Conservation (phyloP, 1,139 yeast genomes). For the Lodderomyces margitis region DNA sequence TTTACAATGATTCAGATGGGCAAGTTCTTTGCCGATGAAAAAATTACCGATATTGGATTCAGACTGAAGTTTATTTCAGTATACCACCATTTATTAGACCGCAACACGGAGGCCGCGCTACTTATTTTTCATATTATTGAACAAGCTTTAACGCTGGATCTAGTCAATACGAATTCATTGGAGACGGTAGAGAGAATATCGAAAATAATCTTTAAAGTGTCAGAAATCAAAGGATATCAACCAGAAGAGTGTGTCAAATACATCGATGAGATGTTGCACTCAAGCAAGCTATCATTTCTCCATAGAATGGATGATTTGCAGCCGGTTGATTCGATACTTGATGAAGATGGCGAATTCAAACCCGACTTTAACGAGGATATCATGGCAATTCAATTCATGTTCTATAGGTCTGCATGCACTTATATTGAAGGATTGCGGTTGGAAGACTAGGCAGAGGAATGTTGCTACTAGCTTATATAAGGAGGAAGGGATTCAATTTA, state of each 20-base stretch:
- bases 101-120: slow-evolving; percentile 37
- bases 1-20: slow-evolving; percentile 54
- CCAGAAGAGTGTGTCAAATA: slow-evolving; percentile 16
- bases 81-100: slow-evolving; percentile 40
- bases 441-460: slow-evolving; percentile 31
- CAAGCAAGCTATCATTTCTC: slow-evolving; percentile 15
- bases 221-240: slow-evolving; percentile 22
- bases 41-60: slow-evolving; percentile 42
- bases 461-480: no score
- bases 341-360: slow-evolving; percentile 15
- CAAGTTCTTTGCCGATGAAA: slow-evolving; percentile 42
- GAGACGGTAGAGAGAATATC: slow-evolving; percentile 31
- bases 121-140: slow-evolving; percentile 46
- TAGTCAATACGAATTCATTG: slow-evolving; percentile 29
- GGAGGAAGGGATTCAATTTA: neutral
- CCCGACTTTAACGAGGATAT: slow-evolving; percentile 20
- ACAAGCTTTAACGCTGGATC: slow-evolving; percentile 36
- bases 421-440: slow-evolving; percentile 37
- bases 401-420: slow-evolving; percentile 39
- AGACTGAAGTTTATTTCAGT: slow-evolving; percentile 54
- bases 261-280: slow-evolving; percentile 19
- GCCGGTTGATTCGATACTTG: slow-evolving; percentile 16
- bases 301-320: slow-evolving; percentile 17
- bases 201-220: slow-evolving; percentile 25
- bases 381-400: slow-evolving; percentile 32